phyloP scores from a whole-genome alignment of 148 eudicot species.

The Chenopodium album region DNA sequence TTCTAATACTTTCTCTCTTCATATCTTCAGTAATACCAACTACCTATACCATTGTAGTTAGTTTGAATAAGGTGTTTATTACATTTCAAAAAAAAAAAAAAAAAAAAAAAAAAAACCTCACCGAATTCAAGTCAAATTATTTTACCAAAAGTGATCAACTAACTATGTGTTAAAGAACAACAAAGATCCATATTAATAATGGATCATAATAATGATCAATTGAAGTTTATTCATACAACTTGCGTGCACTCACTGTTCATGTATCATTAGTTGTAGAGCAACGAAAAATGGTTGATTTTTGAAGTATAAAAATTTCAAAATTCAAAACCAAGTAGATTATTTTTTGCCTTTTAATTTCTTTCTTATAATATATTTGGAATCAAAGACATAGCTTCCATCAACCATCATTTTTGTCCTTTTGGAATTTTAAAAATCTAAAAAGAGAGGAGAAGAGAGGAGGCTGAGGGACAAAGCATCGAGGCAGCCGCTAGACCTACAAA shows the following conservation, averaged over 20 bases:
- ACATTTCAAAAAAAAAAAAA: too few relatives aligned
- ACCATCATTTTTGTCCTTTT: not conserved
- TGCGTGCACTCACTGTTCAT: not conserved
- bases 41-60: too few relatives aligned
- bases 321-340: not conserved
- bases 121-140: too few relatives aligned
- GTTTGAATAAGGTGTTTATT: too few relatives aligned
- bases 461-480: not conserved
- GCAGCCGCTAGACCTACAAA: slow-evolving; percentile 22
- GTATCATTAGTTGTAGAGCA: not conserved
- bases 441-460: not conserved
- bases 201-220: too few relatives aligned
- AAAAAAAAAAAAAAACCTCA: too few relatives aligned
- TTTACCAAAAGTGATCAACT: too few relatives aligned
- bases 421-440: not conserved
- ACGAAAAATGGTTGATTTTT: not conserved
- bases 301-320: not conserved
- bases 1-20: too few relatives aligned
- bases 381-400: slow-evolving; percentile 10
- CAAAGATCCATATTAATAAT: too few relatives aligned
- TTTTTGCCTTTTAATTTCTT: not conserved
- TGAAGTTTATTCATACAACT: not conserved
- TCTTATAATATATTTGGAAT: not conserved
- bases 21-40: too few relatives aligned
- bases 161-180: too few relatives aligned